Evolutionary conservation across 2,329 filamentous ascomycete genomes (phyloP), one percentile per base, ranked within the genome.

Genomic region (Penicillium sp.): DNA sequence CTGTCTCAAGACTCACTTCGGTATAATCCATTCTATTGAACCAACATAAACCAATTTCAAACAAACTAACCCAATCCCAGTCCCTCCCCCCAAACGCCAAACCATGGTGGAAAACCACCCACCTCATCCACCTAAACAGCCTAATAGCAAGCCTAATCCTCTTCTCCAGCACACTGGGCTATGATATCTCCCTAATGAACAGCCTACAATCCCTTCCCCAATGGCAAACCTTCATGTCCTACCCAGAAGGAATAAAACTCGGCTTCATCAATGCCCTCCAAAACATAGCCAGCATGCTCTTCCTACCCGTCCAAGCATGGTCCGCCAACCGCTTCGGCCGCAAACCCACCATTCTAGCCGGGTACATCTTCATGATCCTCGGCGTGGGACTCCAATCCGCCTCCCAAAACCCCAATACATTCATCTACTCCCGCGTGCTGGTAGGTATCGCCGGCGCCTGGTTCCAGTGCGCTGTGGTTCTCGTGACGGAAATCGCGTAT

Each of bases 401-500:
- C 2, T 60, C 65, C 1, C 53, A 28, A 0, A 64, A 68, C 25
- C 44, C 58, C 5, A 54, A 43, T 1, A 59, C 54, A n/a, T 73
- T 75, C 58, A 63, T 73, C 22, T 55, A 72, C 11, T 63, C 67
- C 9, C 67, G 69, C 2, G 63, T 73, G 16, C 60, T 73, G 30
- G 55, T 75, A 12, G 73, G 73, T 2, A 60, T 65, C 14, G 69
- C 69, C 1, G 64, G 66, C 14, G 71, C 67, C 1, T 72, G 67
- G 64, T 69, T 69, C 41, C 62, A 64, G 14, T 66, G 62, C 2
- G 62, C 61, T 1, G 67, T 69, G 1, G 68, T 71, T 5, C 56
- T 73, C 4, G 73, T 78, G 57, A 76, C 70, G 22, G 76, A 78
- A 55, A 67, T 78, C 17, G 73, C 74, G 11, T 74, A 78, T 38